Conservation (phyloP, 23 red algal species). For the Pyropia yezoensis region DNA sequence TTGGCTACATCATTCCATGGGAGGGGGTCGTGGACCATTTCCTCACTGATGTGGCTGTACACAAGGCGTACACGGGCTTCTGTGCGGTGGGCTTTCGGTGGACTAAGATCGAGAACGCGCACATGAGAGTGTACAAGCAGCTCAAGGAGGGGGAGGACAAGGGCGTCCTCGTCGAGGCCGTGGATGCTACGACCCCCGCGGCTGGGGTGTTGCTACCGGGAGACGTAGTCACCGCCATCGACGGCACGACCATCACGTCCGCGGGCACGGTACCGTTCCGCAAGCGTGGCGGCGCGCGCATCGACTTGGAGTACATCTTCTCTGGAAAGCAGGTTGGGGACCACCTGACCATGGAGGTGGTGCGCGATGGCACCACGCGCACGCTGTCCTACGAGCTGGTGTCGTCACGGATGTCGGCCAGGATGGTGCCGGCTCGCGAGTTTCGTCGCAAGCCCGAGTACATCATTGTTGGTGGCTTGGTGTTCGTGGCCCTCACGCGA, state of each 20-base stretch:
- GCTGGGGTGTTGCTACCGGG: conserved; percentile 54
- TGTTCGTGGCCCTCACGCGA: conserved; percentile 81
- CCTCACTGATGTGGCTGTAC: conserved; percentile 49
- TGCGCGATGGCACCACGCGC: conserved; percentile 44
- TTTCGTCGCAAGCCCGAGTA: conserved; percentile 69
- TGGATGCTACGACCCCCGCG: conserved; percentile 55
- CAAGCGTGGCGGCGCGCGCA: conserved; percentile 71
- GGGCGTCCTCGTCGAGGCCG: conserved; percentile 68
- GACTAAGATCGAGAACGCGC: conserved; percentile 62
- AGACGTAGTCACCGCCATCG: conserved; percentile 75
- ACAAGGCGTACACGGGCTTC: conserved; percentile 82
- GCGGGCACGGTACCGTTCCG: conserved; percentile 71
- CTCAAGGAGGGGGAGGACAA: conserved; percentile 21
- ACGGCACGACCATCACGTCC: conserved; percentile 62
- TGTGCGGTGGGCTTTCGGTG: conserved; percentile 66
- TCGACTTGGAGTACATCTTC: conserved; percentile 71
- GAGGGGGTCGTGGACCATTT: conserved; percentile 83
- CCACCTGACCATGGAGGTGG: conserved; percentile 23
- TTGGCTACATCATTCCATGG: conserved; percentile 86
- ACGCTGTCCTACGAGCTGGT: conserved; percentile 48
- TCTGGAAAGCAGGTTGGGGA: conserved; percentile 67
- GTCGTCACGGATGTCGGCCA: conserved; percentile 22
- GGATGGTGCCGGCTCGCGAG: conserved; percentile 66
- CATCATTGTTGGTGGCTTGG: conserved; percentile 67
- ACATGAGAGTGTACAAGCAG: conserved; percentile 44